phyloP scores from a whole-genome alignment of 495 filamentous ascomycete species.

The Cenococcum geophilum region DNA sequence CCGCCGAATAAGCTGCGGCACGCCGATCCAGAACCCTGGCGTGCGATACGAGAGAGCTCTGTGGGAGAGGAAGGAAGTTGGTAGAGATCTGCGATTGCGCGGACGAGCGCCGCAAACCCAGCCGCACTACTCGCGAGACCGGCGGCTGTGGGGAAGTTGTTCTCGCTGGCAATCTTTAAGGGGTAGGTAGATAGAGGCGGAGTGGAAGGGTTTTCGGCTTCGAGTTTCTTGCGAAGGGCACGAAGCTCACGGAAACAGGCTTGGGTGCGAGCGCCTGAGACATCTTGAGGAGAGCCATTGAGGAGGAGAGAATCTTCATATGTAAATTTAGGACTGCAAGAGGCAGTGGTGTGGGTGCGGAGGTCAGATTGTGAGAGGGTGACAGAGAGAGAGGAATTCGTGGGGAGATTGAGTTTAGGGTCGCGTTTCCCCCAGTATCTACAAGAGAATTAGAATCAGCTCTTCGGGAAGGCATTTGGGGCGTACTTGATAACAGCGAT shows the following conservation, averaged over 20 bases:
- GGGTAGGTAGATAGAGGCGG: slow-evolving; percentile 69
- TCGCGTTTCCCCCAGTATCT: slow-evolving; percentile 99
- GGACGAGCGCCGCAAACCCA: slow-evolving; percentile 89
- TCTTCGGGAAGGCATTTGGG: slow-evolving; percentile 27
- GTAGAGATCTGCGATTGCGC: slow-evolving; percentile 89
- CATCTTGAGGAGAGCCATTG: slow-evolving; percentile 75
- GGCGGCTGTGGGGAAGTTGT: slow-evolving; percentile 99
- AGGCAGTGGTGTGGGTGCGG: slow-evolving; percentile 90
- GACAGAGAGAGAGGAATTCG: slow-evolving; percentile 93
- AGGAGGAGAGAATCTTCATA: slow-evolving; percentile 68
- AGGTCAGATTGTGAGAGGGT: slow-evolving; percentile 92
- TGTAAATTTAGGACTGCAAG: slow-evolving; percentile 72
- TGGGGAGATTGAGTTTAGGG: slow-evolving; percentile 85
- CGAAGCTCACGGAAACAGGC: slow-evolving; percentile 86
- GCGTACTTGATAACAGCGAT: slow-evolving; percentile 96
- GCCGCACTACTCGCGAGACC: slow-evolving; percentile 89
- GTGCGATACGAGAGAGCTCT: slow-evolving; percentile 78
- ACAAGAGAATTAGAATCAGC: slow-evolving; percentile 22
- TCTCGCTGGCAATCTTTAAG: slow-evolving; percentile 79
- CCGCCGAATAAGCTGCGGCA: slow-evolving; percentile 89
- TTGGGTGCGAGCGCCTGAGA: slow-evolving; percentile 79
- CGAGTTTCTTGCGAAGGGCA: slow-evolving; percentile 64
- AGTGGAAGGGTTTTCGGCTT: slow-evolving; percentile 60
- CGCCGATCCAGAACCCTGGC: slow-evolving; percentile 92
- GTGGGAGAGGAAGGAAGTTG: slow-evolving; percentile 67